A percentile compares a stretch with the other conserved stretches of the same genome.
Conservation (phyloP, 768 basidiomycete species). For the Tylopilus sp. region DNA sequence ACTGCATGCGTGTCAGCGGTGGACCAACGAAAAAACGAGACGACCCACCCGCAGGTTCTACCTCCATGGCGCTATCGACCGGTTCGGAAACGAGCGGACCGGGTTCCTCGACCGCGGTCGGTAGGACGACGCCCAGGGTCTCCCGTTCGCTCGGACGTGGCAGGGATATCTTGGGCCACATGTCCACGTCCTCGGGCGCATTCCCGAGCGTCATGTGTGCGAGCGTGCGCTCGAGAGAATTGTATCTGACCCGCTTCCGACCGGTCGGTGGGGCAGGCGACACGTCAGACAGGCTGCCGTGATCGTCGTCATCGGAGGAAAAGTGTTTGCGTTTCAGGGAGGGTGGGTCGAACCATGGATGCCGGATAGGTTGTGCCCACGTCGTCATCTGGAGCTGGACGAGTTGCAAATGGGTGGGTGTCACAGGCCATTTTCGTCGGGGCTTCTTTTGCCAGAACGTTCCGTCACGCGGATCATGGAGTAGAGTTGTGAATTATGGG, state of each 20-base stretch:
- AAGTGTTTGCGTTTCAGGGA: constrained; percentile 40
- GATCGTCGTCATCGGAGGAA: constrained; percentile 19
- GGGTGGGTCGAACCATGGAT: constrained; percentile 44
- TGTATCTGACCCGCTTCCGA: constrained; percentile 49
- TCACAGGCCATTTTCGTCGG: no score
- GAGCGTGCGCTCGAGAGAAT: constrained; percentile 52
- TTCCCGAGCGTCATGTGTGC: constrained; percentile 44
- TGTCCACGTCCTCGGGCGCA: constrained; percentile 17
- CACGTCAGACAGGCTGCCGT: constrained; percentile 2
- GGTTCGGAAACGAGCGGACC: constrained; percentile 43
- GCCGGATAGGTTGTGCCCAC: constrained; percentile 35
- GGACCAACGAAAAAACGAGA: neutral
- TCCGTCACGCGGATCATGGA: no score
- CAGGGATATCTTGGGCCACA: constrained; percentile 10
- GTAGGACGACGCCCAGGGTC: constrained; percentile 21
- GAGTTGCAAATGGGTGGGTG: no score
- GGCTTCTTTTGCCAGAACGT: no score
- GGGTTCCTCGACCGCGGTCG: constrained; percentile 43
- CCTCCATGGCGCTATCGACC: constrained; percentile 51
- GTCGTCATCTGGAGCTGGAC: constrained; percentile 18
- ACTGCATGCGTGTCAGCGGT: constrained; percentile 21
- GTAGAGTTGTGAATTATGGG: no score
- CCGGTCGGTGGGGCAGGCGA: constrained; percentile 28
- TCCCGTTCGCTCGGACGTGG: constrained; percentile 4
- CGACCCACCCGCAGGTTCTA: constrained; percentile 60